Base-by-base conservation (phyloP, 108 stramenopile species). In the Cylindrotheca closterium region DNA sequence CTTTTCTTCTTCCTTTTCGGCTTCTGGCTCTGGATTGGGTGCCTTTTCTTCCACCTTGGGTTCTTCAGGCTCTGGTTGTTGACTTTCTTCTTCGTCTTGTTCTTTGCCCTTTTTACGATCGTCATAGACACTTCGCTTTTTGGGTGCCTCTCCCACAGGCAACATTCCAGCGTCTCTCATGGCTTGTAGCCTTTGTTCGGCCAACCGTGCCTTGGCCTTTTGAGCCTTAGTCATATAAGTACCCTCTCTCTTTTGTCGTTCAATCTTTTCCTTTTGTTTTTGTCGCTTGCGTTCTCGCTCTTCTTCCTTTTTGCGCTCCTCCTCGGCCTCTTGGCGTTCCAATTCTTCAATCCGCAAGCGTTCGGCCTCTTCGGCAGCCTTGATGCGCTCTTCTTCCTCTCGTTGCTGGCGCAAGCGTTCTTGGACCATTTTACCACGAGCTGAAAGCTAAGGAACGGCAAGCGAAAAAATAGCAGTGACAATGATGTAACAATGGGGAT, bases 161-260 rank as follows among this genome's bases (percentile, higher is more conserved):
- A 85, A 21, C 95, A 96, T 96, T 24, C 95, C 95, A 45, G 92
- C 91, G 10, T 82, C 85, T 63, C 73, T 67, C 95, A 96, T 96
- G 10, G 87, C 84, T 51, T 82, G 83, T 53, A 93, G 46, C 42
- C 95, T 63, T 53, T 83, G 82, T 58, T 89, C 78, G 25, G 92
- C 88, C 79, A 82, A 52, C 42, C 65, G 70, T 8, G 85, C 85
- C 74, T 93, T 87, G 49, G 77, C 74, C 66, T 86, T 92, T 66
- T 96, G 90, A 15, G 79, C 82, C 77, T 92, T 92, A 27, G 95
- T 96, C 92, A 92, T 90, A 80, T 96, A 96, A 3, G 90, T 96
- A 55, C 95, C 95, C 60, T 94, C 89, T 19, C 59, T 54, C 74
- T 94, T 92, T 65, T 95, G 91, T n/a, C 84, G 72, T 56, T 91